These are phyloP conservation scores for Lachancea meyersii DNA, from an alignment of 805 yeast genomes.

Conservation along the genomic window DNA sequence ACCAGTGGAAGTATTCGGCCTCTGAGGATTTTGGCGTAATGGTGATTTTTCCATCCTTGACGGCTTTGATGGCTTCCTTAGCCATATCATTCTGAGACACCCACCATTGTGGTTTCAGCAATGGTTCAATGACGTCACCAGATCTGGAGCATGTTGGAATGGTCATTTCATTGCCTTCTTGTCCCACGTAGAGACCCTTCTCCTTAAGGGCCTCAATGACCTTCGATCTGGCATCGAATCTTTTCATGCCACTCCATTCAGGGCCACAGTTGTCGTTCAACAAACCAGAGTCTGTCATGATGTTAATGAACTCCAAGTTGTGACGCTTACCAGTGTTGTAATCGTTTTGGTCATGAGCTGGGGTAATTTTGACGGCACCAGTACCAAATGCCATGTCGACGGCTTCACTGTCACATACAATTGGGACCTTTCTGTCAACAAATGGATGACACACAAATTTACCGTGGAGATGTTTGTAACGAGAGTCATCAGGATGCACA, in stretches of 20 bases:
- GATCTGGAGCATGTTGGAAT: constrained; percentile 93
- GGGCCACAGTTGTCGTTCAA: constrained; percentile 86
- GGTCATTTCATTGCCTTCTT: constrained; percentile 91
- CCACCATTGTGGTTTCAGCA: constrained; percentile 99
- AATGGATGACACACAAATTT: constrained; percentile 88
- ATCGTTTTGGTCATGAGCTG: constrained; percentile 98
- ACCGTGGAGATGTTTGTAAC: constrained; percentile 94
- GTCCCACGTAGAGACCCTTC: constrained; percentile 71
- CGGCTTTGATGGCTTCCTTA: constrained; percentile 76
- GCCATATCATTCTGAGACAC: constrained; percentile 89
- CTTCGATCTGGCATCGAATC: constrained; percentile 85
- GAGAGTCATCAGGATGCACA: constrained; percentile 89
- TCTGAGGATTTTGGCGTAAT: constrained; percentile 87
- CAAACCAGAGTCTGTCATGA: constrained; percentile 85
- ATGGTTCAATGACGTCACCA: constrained; percentile 94
- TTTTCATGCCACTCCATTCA: constrained; percentile 81
- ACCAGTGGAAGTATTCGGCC: constrained; percentile 91
- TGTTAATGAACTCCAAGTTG: constrained; percentile 78
- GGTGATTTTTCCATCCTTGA: constrained; percentile 69
- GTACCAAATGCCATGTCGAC: constrained; percentile 99
- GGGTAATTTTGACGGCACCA: constrained; percentile 99
- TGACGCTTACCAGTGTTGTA: constrained; percentile 94
- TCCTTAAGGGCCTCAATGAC: constrained; percentile 78
- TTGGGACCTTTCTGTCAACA: constrained; percentile 77
- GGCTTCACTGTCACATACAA: constrained; percentile 82